phyloP scores from a whole-genome alignment of 2,329 filamentous ascomycete species.

The Claviceps sp. region DNA sequence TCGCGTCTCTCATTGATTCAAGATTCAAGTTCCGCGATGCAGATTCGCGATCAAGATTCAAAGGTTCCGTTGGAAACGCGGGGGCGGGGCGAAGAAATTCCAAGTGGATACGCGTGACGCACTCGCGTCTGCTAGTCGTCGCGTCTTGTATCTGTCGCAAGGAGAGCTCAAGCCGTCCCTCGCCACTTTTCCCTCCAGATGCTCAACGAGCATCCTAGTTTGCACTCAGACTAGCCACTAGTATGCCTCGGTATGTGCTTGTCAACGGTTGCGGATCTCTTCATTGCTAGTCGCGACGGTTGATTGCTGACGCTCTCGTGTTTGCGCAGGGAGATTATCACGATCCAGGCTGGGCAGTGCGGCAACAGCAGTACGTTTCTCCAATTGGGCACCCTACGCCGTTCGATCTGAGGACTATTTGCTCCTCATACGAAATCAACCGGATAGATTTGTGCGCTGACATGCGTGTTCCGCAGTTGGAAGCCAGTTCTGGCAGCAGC shows the following conservation, averaged over 20 bases:
- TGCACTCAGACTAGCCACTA: conserved; percentile 3
- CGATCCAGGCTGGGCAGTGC: conserved; percentile 96
- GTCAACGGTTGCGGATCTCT: too few relatives aligned
- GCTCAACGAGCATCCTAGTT: background rate
- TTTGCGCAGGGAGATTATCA: conserved; percentile 80
- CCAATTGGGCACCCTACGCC: too few relatives aligned
- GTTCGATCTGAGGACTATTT: too few relatives aligned
- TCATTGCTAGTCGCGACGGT: conserved; percentile 3
- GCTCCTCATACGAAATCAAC: too few relatives aligned
- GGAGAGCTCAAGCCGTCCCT: background rate
- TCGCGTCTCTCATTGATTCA: too few relatives aligned
- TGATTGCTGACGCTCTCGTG: background rate
- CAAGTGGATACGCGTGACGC: too few relatives aligned
- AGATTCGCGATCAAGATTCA: too few relatives aligned
- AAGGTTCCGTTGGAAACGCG: background rate
- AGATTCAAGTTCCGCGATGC: too few relatives aligned
- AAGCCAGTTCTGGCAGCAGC: conserved; percentile 97
- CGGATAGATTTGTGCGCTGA: too few relatives aligned
- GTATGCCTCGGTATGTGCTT: conserved; percentile 15
- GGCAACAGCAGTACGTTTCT: conserved; percentile 84
- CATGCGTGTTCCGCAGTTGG: conserved; percentile 47
- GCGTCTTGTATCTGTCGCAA: conserved; percentile 3
- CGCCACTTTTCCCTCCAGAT: background rate
- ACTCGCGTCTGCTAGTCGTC: conserved; percentile 2
- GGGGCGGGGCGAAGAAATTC: background rate